Evolutionary conservation across 106 monocot genomes (phyloP), one percentile per base, ranked within the genome.

Genomic region (Narthecium ossifragum): DNA sequence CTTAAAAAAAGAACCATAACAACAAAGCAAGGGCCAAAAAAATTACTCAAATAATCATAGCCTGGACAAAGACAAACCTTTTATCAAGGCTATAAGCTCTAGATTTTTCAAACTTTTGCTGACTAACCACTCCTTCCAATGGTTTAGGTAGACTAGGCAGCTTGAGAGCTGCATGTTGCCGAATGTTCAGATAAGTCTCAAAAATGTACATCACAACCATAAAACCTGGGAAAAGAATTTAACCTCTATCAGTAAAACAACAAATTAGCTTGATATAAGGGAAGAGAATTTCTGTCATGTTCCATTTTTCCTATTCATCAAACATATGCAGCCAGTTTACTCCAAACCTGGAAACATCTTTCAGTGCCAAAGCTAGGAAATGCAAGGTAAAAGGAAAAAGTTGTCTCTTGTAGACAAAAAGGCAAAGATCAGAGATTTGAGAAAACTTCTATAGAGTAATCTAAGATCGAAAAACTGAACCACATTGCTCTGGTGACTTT

Each of bases 81-180:
- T 90, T 96, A 26, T 96, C 94, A 61, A 96, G 79, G 71, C 86
- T 86, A 71, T 96, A 96, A 62, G 90, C 77, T 64, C 80, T 83
- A 56, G 94, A 78, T 34, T 68, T 83, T 38, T 76, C 75, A 74
- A 96, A 96, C 60, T 96, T 96, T 30, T 96, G 90, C 66, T 71
- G 64, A 66, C 75, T 81, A 57, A 96, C 70, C 47, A 96, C 80
- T 55, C 83, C 90, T 60, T 68, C 70, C 33, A 96, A 65, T 60
- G 75, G 73, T 66, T 86, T 86, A 36, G 90, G 94, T 52, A 90
- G 77, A 50, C 31, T 78, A 17, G 86, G 80, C 36, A 86, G 67
- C 75, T 84, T 96, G 43, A 83, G 78, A 41, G 80, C 83, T 57
- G 69, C 55, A 81, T 90, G 80, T 62, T 96, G 94, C 40, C 94